phyloP scores from a whole-genome alignment of 352 stramenopile genomes.

The Phytophthora meadii region DNA sequence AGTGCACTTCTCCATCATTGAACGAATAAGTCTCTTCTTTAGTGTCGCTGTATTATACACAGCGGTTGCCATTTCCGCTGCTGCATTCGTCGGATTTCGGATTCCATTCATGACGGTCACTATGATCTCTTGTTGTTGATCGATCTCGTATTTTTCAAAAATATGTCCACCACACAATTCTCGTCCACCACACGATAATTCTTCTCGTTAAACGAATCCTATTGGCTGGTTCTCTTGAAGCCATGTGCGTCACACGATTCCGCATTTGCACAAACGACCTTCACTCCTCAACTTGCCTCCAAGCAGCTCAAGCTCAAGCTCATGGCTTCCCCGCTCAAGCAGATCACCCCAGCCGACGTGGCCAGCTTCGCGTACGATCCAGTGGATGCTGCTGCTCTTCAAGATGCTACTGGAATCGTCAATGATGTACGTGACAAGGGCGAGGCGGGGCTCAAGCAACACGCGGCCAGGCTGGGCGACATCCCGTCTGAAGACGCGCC shows the following conservation, averaged over 20 bases:
- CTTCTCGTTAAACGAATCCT: neutral
- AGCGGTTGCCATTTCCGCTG: too few relatives aligned
- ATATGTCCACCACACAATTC: neutral
- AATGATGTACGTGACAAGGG: constrained; percentile 66
- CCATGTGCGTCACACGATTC: constrained; percentile 25
- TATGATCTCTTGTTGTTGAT: constrained; percentile 4
- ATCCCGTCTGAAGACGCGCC: constrained; percentile 46
- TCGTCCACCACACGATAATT: neutral
- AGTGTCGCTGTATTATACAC: too few relatives aligned
- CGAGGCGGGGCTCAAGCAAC: constrained; percentile 50
- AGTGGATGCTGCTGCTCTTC: constrained; percentile 69
- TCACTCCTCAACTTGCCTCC: constrained; percentile 11
- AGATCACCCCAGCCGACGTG: constrained; percentile 73
- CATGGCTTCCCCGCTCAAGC: constrained; percentile 63
- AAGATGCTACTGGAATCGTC: constrained; percentile 72
- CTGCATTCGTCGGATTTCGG: constrained; percentile 3
- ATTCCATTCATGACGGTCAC: constrained; percentile 19
- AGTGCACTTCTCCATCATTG: too few relatives aligned
- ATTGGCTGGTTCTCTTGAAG: constrained; percentile 13
- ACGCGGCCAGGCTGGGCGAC: constrained; percentile 77
- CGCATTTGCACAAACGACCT: constrained; percentile 16
- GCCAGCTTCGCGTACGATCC: constrained; percentile 84
- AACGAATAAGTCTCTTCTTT: too few relatives aligned
- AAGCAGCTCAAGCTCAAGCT: constrained; percentile 9
- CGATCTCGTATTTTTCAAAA: too few relatives aligned